Evolutionary conservation across 1,139 yeast species (phyloP).

Genomic region (Geotrichum klebahnii): DNA sequence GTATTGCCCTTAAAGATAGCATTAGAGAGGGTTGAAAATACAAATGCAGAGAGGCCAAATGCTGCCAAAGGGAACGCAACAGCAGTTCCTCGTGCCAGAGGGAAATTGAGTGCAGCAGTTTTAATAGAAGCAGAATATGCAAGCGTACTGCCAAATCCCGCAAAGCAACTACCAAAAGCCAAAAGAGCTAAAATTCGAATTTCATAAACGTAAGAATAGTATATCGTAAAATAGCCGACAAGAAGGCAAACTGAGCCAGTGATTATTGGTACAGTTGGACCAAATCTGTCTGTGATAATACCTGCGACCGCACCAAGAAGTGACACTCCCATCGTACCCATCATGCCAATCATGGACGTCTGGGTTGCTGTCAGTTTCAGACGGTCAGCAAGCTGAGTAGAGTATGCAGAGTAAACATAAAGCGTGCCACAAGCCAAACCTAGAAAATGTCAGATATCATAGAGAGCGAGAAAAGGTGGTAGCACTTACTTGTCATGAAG

Average conservation of each 20-base stretch:
- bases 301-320: slow-evolving; percentile 57
- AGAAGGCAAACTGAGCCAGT: slow-evolving; percentile 32
- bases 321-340: slow-evolving; percentile 56
- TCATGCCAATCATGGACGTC: slow-evolving; percentile 51
- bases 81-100: slow-evolving; percentile 37
- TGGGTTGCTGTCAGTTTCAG: slow-evolving; percentile 53
- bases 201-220: slow-evolving; percentile 29
- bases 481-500: slow-evolving; percentile 14
- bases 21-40: slow-evolving; percentile 34
- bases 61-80: slow-evolving; percentile 40
- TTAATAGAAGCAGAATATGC: slow-evolving; percentile 38
- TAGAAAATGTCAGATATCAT: not conserved
- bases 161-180: slow-evolving; percentile 31
- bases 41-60: slow-evolving; percentile 39
- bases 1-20: slow-evolving; percentile 38
- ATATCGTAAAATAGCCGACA: slow-evolving; percentile 31
- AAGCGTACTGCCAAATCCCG: slow-evolving; percentile 38
- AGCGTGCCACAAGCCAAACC: slow-evolving; percentile 53
- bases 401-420: slow-evolving; percentile 56
- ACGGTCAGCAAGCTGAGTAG: slow-evolving; percentile 55
- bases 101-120: slow-evolving; percentile 39
- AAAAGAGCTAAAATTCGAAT: slow-evolving; percentile 27
- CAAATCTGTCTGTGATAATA: slow-evolving; percentile 48
- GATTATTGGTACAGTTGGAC: slow-evolving; percentile 47
- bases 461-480: not conserved